Conservation (phyloP, 768 basidiomycete species). For the Calocera viscosa region DNA sequence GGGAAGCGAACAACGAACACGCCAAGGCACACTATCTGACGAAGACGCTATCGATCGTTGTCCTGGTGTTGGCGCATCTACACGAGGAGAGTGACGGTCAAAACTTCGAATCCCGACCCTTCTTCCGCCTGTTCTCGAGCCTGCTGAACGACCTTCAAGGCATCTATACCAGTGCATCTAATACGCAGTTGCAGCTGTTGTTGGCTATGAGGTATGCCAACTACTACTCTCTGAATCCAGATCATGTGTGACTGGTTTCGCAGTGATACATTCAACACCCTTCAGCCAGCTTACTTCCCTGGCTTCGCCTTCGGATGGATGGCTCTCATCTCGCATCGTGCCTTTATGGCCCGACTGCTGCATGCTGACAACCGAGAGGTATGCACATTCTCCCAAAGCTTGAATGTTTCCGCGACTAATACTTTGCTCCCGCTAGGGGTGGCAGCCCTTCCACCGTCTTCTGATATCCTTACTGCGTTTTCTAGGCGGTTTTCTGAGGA, state of each 20-base stretch:
- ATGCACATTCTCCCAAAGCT: constrained; percentile 15
- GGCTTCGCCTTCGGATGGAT: constrained; percentile 99
- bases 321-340: constrained; percentile 84
- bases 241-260: constrained; percentile 16
- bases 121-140: constrained; percentile 96
- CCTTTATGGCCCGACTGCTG: constrained; percentile 94
- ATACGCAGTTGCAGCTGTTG: constrained; percentile 80
- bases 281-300: constrained; percentile 93
- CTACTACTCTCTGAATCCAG: not conserved
- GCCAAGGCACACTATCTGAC: constrained; percentile 94
- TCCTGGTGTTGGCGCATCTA: constrained; percentile 84
- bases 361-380: constrained; percentile 80
- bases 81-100: constrained; percentile 81
- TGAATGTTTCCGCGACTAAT: not conserved
- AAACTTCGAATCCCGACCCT: constrained; percentile 91
- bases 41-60: constrained; percentile 94
- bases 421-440: constrained; percentile 55
- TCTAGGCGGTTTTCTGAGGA: constrained; percentile 77
- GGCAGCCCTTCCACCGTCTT: constrained; percentile 92
- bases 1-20: constrained; percentile 90
- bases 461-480: constrained; percentile 92
- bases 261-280: constrained; percentile 88
- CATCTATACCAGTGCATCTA: constrained; percentile 72
- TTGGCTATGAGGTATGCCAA: constrained; percentile 66
- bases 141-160: constrained; percentile 81